Evolutionary conservation across 164 flowering plant species (phyloP).

Genomic region (Vitis amurensis): DNA sequence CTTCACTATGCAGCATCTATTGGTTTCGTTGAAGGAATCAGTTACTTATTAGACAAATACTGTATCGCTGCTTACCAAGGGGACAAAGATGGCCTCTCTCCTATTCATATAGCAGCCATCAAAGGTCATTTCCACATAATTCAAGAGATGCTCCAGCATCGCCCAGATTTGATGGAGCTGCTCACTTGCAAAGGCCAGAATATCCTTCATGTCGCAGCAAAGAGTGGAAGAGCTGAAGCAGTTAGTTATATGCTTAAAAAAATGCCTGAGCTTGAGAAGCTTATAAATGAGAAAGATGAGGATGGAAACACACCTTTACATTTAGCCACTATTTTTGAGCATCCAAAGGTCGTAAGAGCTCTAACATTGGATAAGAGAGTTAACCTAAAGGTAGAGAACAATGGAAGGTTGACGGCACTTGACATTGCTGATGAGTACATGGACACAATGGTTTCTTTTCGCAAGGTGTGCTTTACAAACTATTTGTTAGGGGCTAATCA

Average conservation of each 20-base stretch:
- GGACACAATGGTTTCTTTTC: too few relatives aligned
- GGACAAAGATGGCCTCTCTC: constrained; percentile 3
- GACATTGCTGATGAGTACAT: too few relatives aligned
- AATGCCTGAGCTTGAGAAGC: neutral
- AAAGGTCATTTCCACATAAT: constrained; percentile 2
- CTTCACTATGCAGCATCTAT: constrained; percentile 21
- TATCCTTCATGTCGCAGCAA: constrained; percentile 12
- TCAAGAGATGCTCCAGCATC: neutral
- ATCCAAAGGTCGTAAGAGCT: neutral
- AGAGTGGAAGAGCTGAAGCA: neutral
- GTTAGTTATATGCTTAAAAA: neutral
- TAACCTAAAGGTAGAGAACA: too few relatives aligned
- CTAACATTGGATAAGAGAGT: too few relatives aligned
- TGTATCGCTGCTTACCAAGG: neutral
- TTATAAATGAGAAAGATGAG: constrained; percentile 6
- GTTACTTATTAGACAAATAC: too few relatives aligned
- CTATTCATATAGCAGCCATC: constrained; percentile 7
- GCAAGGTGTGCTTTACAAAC: too few relatives aligned
- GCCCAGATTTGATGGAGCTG: neutral
- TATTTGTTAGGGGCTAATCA: too few relatives aligned
- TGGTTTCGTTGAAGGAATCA: constrained; percentile 9
- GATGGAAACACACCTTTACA: constrained; percentile 17
- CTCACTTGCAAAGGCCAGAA: neutral
- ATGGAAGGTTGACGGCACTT: too few relatives aligned
- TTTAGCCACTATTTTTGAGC: neutral